Evolutionary conservation across 2,329 filamentous ascomycete genomes (phyloP), one percentile per base, ranked within the genome.

Genomic region (Pyrenochaeta sp.): DNA sequence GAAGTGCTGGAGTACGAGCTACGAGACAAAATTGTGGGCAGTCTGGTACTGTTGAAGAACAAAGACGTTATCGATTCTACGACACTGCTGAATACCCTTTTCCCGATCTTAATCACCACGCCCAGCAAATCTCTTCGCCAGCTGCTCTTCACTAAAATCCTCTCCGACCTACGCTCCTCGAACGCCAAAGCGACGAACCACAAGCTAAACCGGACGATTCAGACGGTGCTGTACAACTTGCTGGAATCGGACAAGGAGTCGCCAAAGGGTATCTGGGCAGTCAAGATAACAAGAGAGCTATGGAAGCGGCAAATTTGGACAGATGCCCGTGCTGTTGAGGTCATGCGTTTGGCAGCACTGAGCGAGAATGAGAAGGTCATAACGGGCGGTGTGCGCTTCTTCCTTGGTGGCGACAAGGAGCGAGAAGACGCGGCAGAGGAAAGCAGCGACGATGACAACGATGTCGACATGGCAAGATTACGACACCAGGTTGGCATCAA

Each of bases 261-360:
- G 0, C 85, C 91, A 0, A 95, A 96, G 72, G 92, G 91, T 3
- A 84, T 99, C 49, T 99, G 95, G 95, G 93, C 95, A 3, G 92
- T 97, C 60, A 97, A 97, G 78, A 86, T 99, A 64, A 96, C 93
- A 3, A 86, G 94, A 61, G 95, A 99, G 81, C 83, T 99, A 72
- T 99, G 95, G 95, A 96, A 93, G 79, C 87, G 94, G 46, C 93
- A 97, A 69, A 89, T 98, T 63, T 99, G 95, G 95, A 92, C 91
- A 9, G 95, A 99, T 71, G 87, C 93, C 1, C 95, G 93, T 76
- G 89, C 94, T 0, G 95, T 98, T n/a, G 93, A 97, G 72, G 91
- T 98, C 65, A 98, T 99, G 93, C 96, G 96, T 79, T 91, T 97
- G 79, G 93, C 94, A 0, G 89, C 90, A 53, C 80, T 99, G 55